Conservation (phyloP, 371 early-diverging fungal species). For the Cokeromyces recurvatus region DNA sequence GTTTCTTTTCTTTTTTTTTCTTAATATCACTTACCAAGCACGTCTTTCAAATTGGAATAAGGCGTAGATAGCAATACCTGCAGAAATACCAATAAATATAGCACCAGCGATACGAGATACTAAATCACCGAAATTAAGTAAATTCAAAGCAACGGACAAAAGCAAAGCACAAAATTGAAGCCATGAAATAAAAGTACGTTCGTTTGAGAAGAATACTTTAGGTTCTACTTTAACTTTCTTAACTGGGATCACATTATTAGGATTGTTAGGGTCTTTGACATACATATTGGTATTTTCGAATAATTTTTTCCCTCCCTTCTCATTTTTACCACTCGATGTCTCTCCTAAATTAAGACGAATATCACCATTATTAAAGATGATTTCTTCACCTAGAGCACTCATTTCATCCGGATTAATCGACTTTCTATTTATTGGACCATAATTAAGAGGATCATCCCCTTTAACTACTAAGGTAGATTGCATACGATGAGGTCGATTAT, state of each 20-base stretch:
- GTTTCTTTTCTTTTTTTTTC: too few species aligned
- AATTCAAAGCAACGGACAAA: constrained; percentile 72
- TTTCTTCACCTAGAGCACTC: constrained; percentile 17
- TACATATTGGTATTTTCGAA: constrained; percentile 8
- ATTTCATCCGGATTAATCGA: constrained; percentile 2
- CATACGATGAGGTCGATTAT: constrained; percentile 23
- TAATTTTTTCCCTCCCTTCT: constrained; percentile 1
- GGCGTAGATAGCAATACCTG: constrained; percentile 44
- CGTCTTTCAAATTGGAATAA: constrained; percentile 91
- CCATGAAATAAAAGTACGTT: constrained; percentile 97
- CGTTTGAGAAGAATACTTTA: constrained; percentile 99
- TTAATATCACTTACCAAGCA: constrained; percentile 54
- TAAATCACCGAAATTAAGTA: constrained; percentile 84
- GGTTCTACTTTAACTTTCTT: constrained; percentile 95
- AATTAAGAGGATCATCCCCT: constrained; percentile 22
- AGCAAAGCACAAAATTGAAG: constrained; percentile 75
- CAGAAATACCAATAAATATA: constrained; percentile 60
- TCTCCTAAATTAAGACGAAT: constrained; percentile 17
- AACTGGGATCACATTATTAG: constrained; percentile 28
- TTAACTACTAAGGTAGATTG: constrained; percentile 14
- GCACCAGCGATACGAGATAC: constrained; percentile 70
- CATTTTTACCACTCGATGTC: background rate
- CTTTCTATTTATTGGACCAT: constrained; percentile 14
- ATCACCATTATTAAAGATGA: constrained; percentile 19
- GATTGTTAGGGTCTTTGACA: constrained; percentile 18